Base-by-base conservation (phyloP, 2,329 filamentous ascomycete genomes). In the Alternaria consortialis region DNA sequence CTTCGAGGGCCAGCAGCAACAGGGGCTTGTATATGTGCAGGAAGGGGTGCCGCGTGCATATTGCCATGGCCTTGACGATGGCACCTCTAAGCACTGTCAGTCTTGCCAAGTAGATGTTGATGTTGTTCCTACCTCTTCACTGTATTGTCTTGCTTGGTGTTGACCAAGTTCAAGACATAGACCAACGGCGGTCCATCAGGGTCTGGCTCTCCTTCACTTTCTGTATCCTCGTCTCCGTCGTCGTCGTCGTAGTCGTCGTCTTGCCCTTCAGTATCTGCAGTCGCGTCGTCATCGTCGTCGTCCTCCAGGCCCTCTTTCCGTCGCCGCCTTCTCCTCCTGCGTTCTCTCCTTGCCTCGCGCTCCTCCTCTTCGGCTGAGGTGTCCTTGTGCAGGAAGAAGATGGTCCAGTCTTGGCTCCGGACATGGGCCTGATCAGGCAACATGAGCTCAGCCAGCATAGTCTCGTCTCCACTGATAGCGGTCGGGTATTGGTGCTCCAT, bases 21-120 rank as follows among this genome's bases (percentile, higher is more conserved):
- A 99, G 85, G 29, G 95, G 95, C 91, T 99, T 99, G 83, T 99
- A 99, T 66, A 99, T 99, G 80, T 99, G 95, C 68, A 99, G 82
- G 80, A 99, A 99, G 3, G 95, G 94, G 83, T 99, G 95, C 43
- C 95, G 86, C 7, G 95, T 99, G 83, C 95, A 99, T 69, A 99
- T 97, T 31, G 95, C 95, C 95, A 99, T 99, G 42, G 95, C 93
- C 78, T 98, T 98, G 60, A 98, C 94, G 51, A 97, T 86, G 20
- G 95, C 95, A 60, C 95, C 95, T 85, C 95, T 90, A 63, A 29
- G 47, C 34, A 25, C 52, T 48, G 64, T 71, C 36, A 72, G 67
- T 58, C 34, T 53, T 25, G 37, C 50, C 51, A 34, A 17, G 20
- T 20, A 5, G 17, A 46, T 7, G 53, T 44, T 23, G 15, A 34